Evolutionary conservation across 2,329 filamentous ascomycete species (phyloP), one percentile per base, ranked within the genome.

Genomic region (Aspergillus fumigatiaffinis): DNA sequence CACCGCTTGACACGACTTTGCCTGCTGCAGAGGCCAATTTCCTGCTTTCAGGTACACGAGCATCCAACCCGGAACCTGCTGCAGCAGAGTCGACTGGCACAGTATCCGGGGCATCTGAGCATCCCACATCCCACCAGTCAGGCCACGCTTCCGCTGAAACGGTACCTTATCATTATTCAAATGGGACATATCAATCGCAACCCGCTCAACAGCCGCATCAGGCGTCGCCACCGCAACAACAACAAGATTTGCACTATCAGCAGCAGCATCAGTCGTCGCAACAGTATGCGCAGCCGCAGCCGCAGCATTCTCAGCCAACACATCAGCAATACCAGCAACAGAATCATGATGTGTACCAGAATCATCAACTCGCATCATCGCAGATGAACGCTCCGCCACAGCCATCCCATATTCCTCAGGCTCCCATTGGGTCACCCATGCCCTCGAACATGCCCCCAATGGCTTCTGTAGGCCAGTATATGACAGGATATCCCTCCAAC

Each of bases 381-480:
- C 64, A 62, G 51, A 50, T 58, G 26, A 61, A 61, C n/a, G 50
- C 51, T n/a, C 66, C 67, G 52, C 64, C 63, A 42, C 70, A 72
- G 53, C 60, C 62, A n/a, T 69, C 68, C 29, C 72, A 74, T 55
- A 64, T 71, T 10, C 72, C 70, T 14, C 74, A 76, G 56, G 69
- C 72, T 35, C 70, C 73, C 12, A 82, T 83, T 71, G 79, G 77
- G 60, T 83, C 83, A 35, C 79, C 81, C 14, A 73, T 83, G 61
- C 80, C 81, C 47, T 63, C 67, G 44, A 63, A 60, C 52, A 67
- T 69, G 61, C 80, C 82, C 54, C 77, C 81, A 17, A 80, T 80
- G 71, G 75, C 78, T 54, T 77, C 77, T 51, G 82, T 83, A 76
- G 76, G 76, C 42, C 83, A 84, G 69, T 85, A 85, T 63, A 78